Base-by-base conservation (phyloP, 2,329 filamentous ascomycete genomes). In the Hymenoscyphus repandus region DNA sequence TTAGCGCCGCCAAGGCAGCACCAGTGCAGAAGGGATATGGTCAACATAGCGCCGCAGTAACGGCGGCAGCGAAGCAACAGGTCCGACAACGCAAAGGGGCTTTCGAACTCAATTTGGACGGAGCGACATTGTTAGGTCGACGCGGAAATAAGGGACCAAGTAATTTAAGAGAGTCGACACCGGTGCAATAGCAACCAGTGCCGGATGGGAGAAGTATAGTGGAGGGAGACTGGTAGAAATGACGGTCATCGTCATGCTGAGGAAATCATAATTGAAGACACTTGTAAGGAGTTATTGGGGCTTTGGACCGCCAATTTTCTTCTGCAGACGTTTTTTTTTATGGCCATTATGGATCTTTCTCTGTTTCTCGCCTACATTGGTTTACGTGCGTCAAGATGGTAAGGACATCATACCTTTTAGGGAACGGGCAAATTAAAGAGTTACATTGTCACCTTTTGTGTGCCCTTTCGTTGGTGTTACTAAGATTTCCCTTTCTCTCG, bases 41-140 rank as follows among this genome's bases (percentile, higher is more conserved):
- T 2, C 90, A 95, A 66, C 92, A 96, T 65, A 92, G 87, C 47
- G 81, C 91, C 0, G 77, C 86, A 1, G 87, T 96, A 0, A 88
- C 91, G 0, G 85, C 88, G 0, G 90, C 91, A 0, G 91, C 90
- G 3, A 85, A 86, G 62, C 83, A 88, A 63, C 89, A 90, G 64
- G 89, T 93, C 5, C 72, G 76, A 37, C 82, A 85, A 40, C 75
- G 80, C 31, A 88, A 85, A 69, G 90, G 89, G 31, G 83, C 87
- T 0, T 99, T 99, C 60, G 93, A 99, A 70, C 78, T 99, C 42
- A 96, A 83, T 64, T 73, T 99, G 34, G 90, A 95, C 58, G 93
- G 93, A 50, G 88, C 93, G 1, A 97, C 91, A 1, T 71, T 99
- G 46, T 74, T 99, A 4, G 91, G 91, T 31, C 82, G 91, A 61